These are phyloP conservation scores for Petunia axillaris DNA, from an alignment of 257 asterid genomes.

Conservation along the genomic window DNA sequence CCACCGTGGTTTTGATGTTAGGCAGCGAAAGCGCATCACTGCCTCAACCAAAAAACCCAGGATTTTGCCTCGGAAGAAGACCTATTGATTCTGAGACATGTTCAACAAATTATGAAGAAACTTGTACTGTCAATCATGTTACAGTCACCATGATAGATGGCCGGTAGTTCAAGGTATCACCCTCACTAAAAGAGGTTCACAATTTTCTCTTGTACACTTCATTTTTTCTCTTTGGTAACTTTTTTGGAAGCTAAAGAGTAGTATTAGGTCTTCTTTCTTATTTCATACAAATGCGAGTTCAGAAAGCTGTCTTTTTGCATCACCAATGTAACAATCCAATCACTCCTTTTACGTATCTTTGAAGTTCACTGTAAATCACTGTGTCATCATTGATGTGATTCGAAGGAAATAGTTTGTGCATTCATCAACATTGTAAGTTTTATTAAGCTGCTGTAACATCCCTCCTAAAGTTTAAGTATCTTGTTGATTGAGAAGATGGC, in stretches of 20 bases:
- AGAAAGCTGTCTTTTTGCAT: background rate
- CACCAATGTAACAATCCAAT: constrained; percentile 2
- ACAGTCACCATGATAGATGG: constrained; percentile 61
- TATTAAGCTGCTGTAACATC: background rate
- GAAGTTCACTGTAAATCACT: background rate
- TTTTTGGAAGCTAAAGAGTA: constrained; percentile 7
- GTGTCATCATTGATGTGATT: constrained; percentile 17
- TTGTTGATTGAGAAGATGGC: background rate
- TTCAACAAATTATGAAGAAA: constrained; percentile 48
- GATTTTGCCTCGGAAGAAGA: constrained; percentile 60
- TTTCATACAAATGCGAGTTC: background rate
- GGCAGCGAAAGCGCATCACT: constrained; percentile 56
- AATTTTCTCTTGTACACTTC: constrained; percentile 10
- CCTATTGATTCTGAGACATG: constrained; percentile 45
- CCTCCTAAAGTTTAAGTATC: background rate
- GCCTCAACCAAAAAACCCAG: constrained; percentile 70
- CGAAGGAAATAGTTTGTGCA: background rate
- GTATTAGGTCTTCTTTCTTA: constrained; percentile 7
- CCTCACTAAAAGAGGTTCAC: constrained; percentile 20
- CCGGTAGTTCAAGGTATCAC: constrained; percentile 40
- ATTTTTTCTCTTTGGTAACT: background rate
- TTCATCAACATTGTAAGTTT: background rate
- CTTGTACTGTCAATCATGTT: constrained; percentile 62
- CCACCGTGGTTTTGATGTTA: constrained; percentile 58
- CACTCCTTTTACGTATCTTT: background rate